Evolutionary conservation across 805 yeast species (phyloP), one percentile per base, ranked within the genome.

Genomic region (Lipomyces mesembrius): DNA sequence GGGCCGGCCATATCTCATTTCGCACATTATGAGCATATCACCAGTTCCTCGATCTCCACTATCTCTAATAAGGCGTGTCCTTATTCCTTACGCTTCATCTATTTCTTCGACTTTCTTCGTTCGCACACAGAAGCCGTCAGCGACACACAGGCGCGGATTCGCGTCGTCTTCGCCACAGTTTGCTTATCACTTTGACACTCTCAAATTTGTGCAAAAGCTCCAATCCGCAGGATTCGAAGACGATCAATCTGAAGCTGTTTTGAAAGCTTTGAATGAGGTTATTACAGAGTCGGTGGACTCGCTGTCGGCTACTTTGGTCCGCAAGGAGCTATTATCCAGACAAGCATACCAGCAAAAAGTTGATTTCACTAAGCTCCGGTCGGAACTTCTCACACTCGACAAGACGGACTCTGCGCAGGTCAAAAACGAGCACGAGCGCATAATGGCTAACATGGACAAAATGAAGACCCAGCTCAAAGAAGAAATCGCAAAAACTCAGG

Each of bases 261-360:
- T 94, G 5, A 82, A 81, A 53, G 86, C 92, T 3, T 87, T 95
- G 68, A 82, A 88, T 52, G 82, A 84, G 57, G 92, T 97, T 0
- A 84, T 94, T 35, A 87, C 88, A 73, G 95, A 91, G 70, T 95
- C 97, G 3, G 87, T 92, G 37, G 83, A 84, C 27, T 86, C 89
- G 64, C 87, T 92, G 32, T 87, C 93, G 9, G 83, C 88, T 51
- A 89, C 89, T 74, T 79, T 94, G 64, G 96, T 94, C n/a, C 86
- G 92, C 32, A 88, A 92, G 73, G 97, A 92, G 73, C 87, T 88
- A 56, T 83, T 94, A 57, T 87, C 91, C 37, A 87, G 92, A 71
- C 85, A 92, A 75, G 89, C 97, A 2, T 95, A 95, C 77, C 97
- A 94, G 76, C 98, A 95, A 74, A 91, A 94, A 73, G 98, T 95